Evolutionary conservation across 139 green algal genomes (phyloP), one percentile per base, ranked within the genome.

Genomic region (Limnomonas spitsbergensis): DNA sequence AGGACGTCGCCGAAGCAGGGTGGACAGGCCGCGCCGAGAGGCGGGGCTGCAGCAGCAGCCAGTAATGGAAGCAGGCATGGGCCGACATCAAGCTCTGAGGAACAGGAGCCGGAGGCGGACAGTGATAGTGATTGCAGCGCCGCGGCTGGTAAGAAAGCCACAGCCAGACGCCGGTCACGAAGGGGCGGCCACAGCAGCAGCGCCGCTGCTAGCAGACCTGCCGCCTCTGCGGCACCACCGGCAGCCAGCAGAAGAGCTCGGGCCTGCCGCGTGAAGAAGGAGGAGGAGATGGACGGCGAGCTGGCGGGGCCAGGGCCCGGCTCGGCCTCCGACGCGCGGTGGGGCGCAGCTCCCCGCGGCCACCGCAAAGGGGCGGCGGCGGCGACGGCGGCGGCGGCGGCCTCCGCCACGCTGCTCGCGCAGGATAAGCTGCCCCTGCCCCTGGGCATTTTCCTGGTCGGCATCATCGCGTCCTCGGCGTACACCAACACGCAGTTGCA

Each of bases 401-500:
- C 4, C 36, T 39, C 36, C 32, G 35, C 7, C 35, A 3, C 37
- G 38, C 4, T n/a, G n/a, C n/a, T n/a, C n/a, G n/a, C 14, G 2
- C 24, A 37, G 38, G 77, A 73, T 3, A 42, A 71, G 69, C 53
- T 83, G 53, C 69, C 56, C 31, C 71, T 83, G 38, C 71, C 71
- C 3, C 32, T 83, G 70, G 78, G 78, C 32, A 67, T 83, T 31
- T 83, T 83, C 54, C 40, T 83, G 29, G 78, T 83, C 24, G 71
- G 78, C 32, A 66, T 83, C 56, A 83, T 83, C 56, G 72, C 61
- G 27, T 76, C 53, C n/a, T 69, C 61, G 7, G 53, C 70, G 1
- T 78, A 68, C 78, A 79, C 78, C 53, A 83, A 83, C 71, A 83
- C 78, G 32, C 78, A 83, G 77, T 69, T 83, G 3, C 78, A 83